Evolutionary conservation across 148 eudicot species (phyloP).

Genomic region (Silene uniflora): DNA sequence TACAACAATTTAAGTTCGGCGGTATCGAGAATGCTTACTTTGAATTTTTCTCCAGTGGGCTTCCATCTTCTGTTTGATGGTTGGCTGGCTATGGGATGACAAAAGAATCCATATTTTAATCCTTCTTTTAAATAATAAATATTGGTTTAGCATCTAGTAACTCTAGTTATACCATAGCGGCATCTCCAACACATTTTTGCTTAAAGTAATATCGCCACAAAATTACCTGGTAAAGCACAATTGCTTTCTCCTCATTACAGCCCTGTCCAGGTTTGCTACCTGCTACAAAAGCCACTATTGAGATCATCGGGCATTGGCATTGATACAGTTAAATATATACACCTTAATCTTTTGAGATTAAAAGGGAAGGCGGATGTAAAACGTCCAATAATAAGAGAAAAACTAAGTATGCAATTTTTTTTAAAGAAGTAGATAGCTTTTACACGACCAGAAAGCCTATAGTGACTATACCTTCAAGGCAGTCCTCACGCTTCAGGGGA

Average conservation of each 20-base stretch:
- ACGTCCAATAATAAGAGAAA: neutral
- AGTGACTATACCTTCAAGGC: conserved; percentile 52
- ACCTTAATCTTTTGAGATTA: no score
- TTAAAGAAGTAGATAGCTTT: neutral
- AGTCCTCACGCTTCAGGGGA: conserved; percentile 41
- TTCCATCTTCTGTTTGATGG: conserved; percentile 47
- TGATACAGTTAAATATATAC: no score
- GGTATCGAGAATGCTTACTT: conserved; percentile 41
- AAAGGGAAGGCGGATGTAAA: neutral
- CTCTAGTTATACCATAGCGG: no score
- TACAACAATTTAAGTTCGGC: neutral
- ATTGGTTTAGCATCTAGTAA: no score
- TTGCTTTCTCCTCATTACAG: conserved; percentile 66
- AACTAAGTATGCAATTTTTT: no score
- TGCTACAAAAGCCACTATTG: no score
- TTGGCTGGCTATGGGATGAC: conserved; percentile 52
- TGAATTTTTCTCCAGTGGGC: conserved; percentile 53
- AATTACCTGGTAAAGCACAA: conserved; percentile 86
- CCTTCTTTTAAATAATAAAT: no score
- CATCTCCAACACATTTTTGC: neutral
- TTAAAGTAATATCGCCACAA: neutral
- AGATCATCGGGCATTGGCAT: no score
- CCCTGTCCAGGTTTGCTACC: no score
- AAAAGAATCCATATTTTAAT: conserved; percentile 10
- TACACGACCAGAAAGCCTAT: neutral